A percentile compares a stretch with the other conserved stretches of the same genome.
Conservation (phyloP, 257 asterid genomes). For the Leptodermis oblonga region DNA sequence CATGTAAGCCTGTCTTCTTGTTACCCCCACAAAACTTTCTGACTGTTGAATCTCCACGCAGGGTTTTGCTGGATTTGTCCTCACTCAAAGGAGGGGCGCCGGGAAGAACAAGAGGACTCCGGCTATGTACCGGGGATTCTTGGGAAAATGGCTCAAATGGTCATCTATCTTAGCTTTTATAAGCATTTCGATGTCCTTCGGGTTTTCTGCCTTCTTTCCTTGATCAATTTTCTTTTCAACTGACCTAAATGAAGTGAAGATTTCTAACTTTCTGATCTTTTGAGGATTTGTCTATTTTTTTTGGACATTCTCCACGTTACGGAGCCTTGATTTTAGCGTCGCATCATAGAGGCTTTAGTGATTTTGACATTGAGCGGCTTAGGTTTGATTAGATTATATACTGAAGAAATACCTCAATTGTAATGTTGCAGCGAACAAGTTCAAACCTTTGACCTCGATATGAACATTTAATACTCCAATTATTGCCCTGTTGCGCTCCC, state of each 20-base stretch:
- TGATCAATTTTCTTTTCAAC: neutral
- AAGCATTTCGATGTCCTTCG: neutral
- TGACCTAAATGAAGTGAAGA: neutral
- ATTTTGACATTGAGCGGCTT: neutral
- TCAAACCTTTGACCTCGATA: too few species aligned
- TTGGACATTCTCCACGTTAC: neutral
- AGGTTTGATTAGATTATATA: neutral
- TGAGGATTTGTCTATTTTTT: neutral
- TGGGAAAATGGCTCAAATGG: constrained; percentile 27
- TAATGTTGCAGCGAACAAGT: too few species aligned
- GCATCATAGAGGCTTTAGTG: constrained; percentile 1
- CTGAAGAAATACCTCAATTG: too few species aligned
- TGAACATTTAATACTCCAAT: too few species aligned
- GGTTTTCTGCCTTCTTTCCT: neutral
- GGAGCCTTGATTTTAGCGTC: neutral
- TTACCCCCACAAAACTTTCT: constrained; percentile 9
- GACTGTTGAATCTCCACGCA: constrained; percentile 25
- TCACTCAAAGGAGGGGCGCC: constrained; percentile 80
- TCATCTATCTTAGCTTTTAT: constrained; percentile 31
- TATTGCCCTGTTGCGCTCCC: too few species aligned
- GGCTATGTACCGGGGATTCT: constrained; percentile 24
- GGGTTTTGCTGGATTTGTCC: constrained; percentile 60
- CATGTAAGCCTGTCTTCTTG: constrained; percentile 6
- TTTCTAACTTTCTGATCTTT: constrained; percentile 2
- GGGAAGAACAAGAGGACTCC: constrained; percentile 77